Evolutionary conservation across 169 alveolate genomes (phyloP).

Genomic region (Plasmodium yoelii): DNA sequence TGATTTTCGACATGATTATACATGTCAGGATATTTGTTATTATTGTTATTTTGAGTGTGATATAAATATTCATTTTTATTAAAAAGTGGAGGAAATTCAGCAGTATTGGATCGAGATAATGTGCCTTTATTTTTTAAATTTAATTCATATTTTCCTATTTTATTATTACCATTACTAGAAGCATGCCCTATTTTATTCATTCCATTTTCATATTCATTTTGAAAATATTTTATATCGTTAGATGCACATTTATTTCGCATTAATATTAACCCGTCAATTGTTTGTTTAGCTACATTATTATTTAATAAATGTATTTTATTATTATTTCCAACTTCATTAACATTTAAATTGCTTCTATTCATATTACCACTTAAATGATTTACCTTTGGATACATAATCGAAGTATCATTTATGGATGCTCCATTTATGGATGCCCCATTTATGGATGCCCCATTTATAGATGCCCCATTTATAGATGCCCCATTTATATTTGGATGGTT

Average conservation of each 20-base stretch:
- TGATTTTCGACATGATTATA: slow-evolving; percentile 4
- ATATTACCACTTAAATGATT: slow-evolving; percentile 2
- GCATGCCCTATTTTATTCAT: neutral
- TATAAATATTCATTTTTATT: slow-evolving; percentile 8
- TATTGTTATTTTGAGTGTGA: neutral
- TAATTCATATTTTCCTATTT: neutral
- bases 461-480: too few species aligned
- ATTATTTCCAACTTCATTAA: slow-evolving; percentile 12
- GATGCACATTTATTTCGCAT: neutral
- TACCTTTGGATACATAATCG: neutral
- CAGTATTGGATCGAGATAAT: neutral
- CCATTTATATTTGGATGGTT: too few species aligned
- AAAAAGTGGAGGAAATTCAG: neutral
- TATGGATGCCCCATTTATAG: too few species aligned
- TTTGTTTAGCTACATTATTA: slow-evolving; percentile 6
- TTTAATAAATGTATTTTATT: slow-evolving; percentile 2
- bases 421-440: too few species aligned
- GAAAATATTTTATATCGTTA: slow-evolving; percentile 3
- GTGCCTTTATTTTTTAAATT: neutral
- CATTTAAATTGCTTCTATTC: neutral
- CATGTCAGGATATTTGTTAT: slow-evolving; percentile 1
- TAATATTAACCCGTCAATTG: neutral
- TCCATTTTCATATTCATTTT: slow-evolving; percentile 6
- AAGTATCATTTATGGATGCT: too few species aligned
- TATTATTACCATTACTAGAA: neutral